Evolutionary conservation across 2,329 filamentous ascomycete genomes (phyloP).

Genomic region (Neonectria punicea): DNA sequence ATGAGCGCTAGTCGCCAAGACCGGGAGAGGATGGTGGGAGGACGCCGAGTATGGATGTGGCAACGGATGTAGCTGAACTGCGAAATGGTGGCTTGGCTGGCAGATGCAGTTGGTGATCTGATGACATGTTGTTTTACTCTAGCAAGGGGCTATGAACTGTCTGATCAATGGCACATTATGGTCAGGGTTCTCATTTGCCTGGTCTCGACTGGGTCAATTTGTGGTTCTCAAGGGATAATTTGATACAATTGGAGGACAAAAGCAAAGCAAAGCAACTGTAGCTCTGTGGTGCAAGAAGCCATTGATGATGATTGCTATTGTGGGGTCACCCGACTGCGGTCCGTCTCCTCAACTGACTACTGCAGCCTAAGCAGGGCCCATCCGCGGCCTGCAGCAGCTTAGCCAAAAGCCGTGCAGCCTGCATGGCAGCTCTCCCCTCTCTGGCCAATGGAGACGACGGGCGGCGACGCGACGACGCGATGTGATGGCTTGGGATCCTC

Average conservation of each 20-base stretch:
- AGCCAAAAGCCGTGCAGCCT: background rate
- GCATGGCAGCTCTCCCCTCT: background rate
- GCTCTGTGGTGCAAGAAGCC: background rate
- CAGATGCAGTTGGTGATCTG: background rate
- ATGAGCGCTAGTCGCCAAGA: background rate
- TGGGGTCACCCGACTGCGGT: background rate
- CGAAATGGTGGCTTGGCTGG: background rate
- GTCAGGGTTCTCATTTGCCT: too few species aligned
- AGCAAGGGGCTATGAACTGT: background rate
- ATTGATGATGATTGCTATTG: background rate
- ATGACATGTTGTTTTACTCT: background rate
- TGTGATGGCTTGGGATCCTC: background rate
- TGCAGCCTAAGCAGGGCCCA: background rate
- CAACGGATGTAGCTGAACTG: background rate
- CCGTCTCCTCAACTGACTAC: background rate
- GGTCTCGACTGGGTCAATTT: background rate
- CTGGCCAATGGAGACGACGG: constrained; percentile 1
- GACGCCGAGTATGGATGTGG: background rate
- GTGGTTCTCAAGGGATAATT: background rate
- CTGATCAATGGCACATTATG: background rate
- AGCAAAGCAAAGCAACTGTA: background rate
- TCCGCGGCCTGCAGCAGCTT: background rate
- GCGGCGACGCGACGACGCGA: background rate
- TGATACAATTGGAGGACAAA: background rate
- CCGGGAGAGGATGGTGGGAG: background rate